A percentile compares a stretch with the other conserved stretches of the same genome.
Evolutionary conservation across 306 rosid species (phyloP).

Genomic region (Ormosia emarginata): DNA sequence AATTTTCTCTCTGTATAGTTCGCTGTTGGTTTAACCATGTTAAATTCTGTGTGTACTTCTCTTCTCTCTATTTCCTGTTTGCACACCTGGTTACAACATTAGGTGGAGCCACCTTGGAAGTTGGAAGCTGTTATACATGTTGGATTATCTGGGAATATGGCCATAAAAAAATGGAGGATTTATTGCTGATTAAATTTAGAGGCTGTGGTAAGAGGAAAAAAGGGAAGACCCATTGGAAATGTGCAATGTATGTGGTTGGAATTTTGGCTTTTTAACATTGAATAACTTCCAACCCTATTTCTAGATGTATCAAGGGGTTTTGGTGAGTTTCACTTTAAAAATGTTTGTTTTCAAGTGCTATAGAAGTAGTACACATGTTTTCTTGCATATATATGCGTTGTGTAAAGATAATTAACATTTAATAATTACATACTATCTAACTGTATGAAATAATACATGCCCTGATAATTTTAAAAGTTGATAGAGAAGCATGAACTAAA

Average conservation of each 20-base stretch:
- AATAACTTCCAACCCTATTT: not conserved
- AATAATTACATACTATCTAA: not conserved
- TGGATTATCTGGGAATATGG: not conserved
- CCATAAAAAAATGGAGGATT: not conserved
- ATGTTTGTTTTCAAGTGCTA: not conserved
- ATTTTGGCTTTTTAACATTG: not conserved
- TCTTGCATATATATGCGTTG: not conserved
- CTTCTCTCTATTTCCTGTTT: not conserved
- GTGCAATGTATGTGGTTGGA: not conserved
- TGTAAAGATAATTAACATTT: not conserved
- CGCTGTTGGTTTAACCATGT: not conserved
- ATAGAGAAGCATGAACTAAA: not conserved
- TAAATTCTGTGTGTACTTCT: not conserved
- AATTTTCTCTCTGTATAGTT: not conserved
- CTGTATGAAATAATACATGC: not conserved
- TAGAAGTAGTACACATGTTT: not conserved
- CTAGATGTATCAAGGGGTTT: not conserved
- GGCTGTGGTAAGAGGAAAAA: not conserved
- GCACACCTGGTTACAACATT: not conserved
- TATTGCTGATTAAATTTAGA: not conserved
- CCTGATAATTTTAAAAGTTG: not conserved
- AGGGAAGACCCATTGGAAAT: not conserved
- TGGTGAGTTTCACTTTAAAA: not conserved
- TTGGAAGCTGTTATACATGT: not conserved
- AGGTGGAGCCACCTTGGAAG: not conserved